Evolutionary conservation across 2,329 filamentous ascomycete genomes (phyloP).

Genomic region (Eutypella sp.): DNA sequence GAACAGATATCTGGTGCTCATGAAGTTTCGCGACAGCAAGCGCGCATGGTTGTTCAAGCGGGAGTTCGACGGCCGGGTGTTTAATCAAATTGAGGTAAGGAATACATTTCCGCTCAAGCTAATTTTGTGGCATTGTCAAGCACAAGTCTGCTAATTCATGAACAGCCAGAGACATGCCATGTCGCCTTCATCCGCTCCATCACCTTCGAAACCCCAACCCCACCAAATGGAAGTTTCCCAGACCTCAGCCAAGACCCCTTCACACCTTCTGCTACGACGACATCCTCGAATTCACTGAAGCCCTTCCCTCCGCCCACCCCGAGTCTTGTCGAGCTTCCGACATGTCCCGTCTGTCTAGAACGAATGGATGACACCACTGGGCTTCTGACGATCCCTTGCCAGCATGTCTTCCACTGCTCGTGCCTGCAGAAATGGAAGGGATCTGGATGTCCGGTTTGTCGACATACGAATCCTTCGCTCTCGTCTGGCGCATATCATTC

Average conservation of each 20-base stretch:
- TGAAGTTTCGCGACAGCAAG: slow-evolving; percentile 80
- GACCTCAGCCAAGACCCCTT: slow-evolving; percentile 61
- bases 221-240: slow-evolving; percentile 46
- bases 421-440: slow-evolving; percentile 96
- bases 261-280: slow-evolving; percentile 41
- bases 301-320: slow-evolving; percentile 68
- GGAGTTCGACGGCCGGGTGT: slow-evolving; percentile 88
- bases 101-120: slow-evolving; percentile 16
- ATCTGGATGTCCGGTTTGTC: slow-evolving; percentile 87
- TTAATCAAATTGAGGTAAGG: slow-evolving; percentile 82
- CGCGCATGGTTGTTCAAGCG: slow-evolving; percentile 75
- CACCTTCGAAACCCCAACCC: slow-evolving; percentile 65
- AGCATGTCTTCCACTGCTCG: slow-evolving; percentile 95
- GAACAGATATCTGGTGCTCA: slow-evolving; percentile 90
- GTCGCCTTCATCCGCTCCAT: slow-evolving; percentile 93
- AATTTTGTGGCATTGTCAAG: too few relatives aligned
- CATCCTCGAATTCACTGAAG: slow-evolving; percentile 40
- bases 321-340: slow-evolving; percentile 83
- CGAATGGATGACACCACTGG: slow-evolving; percentile 98
- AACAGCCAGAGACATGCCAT: slow-evolving; percentile 84
- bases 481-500: slow-evolving; percentile 9
- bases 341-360: slow-evolving; percentile 93
- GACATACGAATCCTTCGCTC: slow-evolving; percentile 63
- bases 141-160: too few relatives aligned
- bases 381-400: slow-evolving; percentile 90